Evolutionary conservation across 306 rosid genomes (phyloP).

Genomic region (Sicyos edulis): DNA sequence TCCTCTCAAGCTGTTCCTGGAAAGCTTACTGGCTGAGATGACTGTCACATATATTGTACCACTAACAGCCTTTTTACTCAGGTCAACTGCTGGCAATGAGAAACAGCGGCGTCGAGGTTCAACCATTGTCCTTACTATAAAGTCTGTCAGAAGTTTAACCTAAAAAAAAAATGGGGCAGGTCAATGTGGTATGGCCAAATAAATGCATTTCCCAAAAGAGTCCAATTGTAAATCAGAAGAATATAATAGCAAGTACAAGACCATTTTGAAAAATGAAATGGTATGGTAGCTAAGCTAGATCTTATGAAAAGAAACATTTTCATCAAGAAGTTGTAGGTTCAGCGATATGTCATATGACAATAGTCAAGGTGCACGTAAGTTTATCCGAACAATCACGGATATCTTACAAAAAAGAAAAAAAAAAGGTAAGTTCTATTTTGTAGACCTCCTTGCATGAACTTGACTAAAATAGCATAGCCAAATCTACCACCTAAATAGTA

Average conservation of each 20-base stretch:
- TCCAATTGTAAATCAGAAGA: background rate
- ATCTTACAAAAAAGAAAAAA: background rate
- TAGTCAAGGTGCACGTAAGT: no score
- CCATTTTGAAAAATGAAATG: background rate
- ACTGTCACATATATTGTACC: constrained; percentile 74
- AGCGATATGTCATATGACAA: no score
- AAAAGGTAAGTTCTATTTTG: background rate
- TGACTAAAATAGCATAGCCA: background rate
- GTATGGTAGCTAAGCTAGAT: background rate
- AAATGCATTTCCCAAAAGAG: background rate
- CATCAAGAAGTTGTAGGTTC: background rate
- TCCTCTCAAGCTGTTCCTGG: constrained; percentile 54
- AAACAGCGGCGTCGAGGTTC: constrained; percentile 92
- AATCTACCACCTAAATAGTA: constrained; percentile 1
- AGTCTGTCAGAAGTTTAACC: constrained; percentile 74
- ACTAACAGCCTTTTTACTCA: constrained; percentile 73
- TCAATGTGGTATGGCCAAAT: background rate
- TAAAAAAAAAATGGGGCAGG: constrained; percentile 26
- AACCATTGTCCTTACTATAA: constrained; percentile 84
- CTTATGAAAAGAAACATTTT: background rate
- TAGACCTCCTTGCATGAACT: background rate
- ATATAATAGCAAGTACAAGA: background rate
- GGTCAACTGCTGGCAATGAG: constrained; percentile 69
- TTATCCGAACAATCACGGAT: no score
- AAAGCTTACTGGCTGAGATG: constrained; percentile 69